Evolutionary conservation across 73 alveolate genomes (phyloP).

Genomic region (Paramecium octaurelia): DNA sequence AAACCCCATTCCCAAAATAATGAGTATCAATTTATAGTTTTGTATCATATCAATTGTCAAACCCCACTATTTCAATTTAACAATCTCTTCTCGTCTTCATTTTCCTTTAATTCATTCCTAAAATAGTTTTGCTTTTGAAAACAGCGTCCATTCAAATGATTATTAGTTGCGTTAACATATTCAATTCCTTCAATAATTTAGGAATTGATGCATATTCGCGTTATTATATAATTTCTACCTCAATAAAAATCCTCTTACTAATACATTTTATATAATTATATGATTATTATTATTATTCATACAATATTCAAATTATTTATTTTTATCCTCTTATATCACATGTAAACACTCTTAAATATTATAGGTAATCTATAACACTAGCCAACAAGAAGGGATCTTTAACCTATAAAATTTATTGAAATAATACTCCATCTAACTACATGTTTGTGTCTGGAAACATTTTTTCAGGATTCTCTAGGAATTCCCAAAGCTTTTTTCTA

Average conservation of each 20-base stretch:
- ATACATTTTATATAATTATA: not conserved
- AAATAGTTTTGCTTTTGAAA: not conserved
- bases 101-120: not conserved
- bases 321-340: not conserved
- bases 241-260: not conserved
- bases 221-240: not conserved
- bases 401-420: not conserved
- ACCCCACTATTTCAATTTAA: not conserved
- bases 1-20: not conserved
- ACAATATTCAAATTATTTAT: not conserved
- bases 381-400: not conserved
- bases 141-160: not conserved
- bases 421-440: constrained; percentile 32
- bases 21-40: not conserved
- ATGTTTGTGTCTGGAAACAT: constrained; percentile 25
- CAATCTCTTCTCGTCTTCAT: not conserved
- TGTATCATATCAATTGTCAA: not conserved
- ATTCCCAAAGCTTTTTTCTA: constrained; percentile 29
- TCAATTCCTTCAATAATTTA: not conserved
- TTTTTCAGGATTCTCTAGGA: constrained; percentile 33
- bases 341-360: constrained; percentile 13
- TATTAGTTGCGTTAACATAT: not conserved
- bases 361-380: not conserved
- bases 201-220: not conserved
- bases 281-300: not conserved